Evolutionary conservation across 2,329 filamentous ascomycete genomes (phyloP).

Genomic region (Laburnicola sp.): DNA sequence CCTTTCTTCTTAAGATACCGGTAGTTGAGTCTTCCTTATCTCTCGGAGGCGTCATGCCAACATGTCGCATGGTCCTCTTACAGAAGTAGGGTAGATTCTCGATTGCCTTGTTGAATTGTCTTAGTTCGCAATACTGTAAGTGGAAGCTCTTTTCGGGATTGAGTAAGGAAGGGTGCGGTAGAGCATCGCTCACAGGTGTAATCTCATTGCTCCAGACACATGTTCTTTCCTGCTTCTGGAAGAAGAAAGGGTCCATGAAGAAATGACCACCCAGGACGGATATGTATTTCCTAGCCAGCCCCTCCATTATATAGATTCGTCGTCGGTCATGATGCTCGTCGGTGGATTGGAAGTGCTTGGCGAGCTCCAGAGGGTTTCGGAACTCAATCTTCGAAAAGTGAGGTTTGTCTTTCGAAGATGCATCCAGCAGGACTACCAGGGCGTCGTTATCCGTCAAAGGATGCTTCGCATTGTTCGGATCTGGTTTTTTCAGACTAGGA

Average conservation of each 20-base stretch:
- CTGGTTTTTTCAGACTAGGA: constrained; percentile 33
- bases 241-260: constrained; percentile 41
- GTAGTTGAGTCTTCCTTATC: constrained; percentile 30
- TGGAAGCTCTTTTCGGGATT: constrained; percentile 33
- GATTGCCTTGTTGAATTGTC: constrained; percentile 35
- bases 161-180: constrained; percentile 36
- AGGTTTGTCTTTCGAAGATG: constrained; percentile 12
- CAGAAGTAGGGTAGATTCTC: constrained; percentile 34
- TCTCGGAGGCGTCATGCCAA: constrained; percentile 37
- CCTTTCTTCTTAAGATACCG: constrained; percentile 36
- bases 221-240: constrained; percentile 38
- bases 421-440: constrained; percentile 31
- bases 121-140: constrained; percentile 40
- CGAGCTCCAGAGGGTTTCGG: constrained; percentile 16
- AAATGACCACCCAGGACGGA: constrained; percentile 35
- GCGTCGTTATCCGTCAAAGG: constrained; percentile 27
- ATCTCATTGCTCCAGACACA: constrained; percentile 43
- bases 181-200: constrained; percentile 38
- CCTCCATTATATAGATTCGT: constrained; percentile 42
- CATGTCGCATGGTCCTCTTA: constrained; percentile 32
- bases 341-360: constrained; percentile 19
- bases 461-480: constrained; percentile 32
- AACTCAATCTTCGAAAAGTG: constrained; percentile 26
- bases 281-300: constrained; percentile 35
- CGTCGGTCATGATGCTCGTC: constrained; percentile 16